Conservation (phyloP, 2,329 filamentous ascomycete genomes). For the Metarhizium anisopliae region DNA sequence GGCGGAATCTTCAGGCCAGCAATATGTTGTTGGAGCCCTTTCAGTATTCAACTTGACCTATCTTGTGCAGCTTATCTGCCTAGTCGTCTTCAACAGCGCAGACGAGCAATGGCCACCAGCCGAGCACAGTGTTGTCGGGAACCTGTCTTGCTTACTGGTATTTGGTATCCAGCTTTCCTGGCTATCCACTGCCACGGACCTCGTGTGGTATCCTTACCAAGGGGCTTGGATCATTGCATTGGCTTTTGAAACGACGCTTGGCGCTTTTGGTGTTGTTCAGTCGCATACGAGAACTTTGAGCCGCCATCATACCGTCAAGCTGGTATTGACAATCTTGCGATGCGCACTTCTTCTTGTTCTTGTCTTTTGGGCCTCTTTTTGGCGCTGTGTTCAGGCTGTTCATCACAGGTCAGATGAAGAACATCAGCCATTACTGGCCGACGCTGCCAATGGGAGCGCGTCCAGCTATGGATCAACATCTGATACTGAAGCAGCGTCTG, state of each 20-base stretch:
- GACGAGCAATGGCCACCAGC: conserved; percentile 31
- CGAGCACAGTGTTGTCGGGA: conserved; percentile 44
- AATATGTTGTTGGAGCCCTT: conserved; percentile 30
- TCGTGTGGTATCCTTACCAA: conserved; percentile 54
- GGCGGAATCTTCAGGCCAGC: conserved; percentile 11
- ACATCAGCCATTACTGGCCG: conserved; percentile 45
- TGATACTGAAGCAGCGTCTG: conserved; percentile 26
- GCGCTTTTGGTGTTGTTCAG: conserved; percentile 17
- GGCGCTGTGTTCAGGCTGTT: conserved; percentile 17
- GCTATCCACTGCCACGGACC: conserved; percentile 39
- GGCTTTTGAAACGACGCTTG: conserved; percentile 42
- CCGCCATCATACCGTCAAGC: conserved; percentile 16
- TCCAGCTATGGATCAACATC: conserved; percentile 35
- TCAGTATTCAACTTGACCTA: conserved; percentile 36
- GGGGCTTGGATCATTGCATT: conserved; percentile 53
- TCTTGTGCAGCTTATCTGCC: conserved; percentile 33
- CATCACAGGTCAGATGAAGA: conserved; percentile 40
- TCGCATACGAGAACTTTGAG: conserved; percentile 2
- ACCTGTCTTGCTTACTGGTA: conserved; percentile 53
- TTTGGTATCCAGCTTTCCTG: conserved; percentile 52
- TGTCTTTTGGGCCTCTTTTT: conserved; percentile 14
- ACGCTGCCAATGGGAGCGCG: conserved; percentile 13
- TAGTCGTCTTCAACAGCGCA: conserved; percentile 27
- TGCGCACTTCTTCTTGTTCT: conserved; percentile 20
- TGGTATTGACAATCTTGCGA: conserved; percentile 10